Evolutionary conservation across 345 rosid species (phyloP).

Genomic region (Noccaea caerulescens): DNA sequence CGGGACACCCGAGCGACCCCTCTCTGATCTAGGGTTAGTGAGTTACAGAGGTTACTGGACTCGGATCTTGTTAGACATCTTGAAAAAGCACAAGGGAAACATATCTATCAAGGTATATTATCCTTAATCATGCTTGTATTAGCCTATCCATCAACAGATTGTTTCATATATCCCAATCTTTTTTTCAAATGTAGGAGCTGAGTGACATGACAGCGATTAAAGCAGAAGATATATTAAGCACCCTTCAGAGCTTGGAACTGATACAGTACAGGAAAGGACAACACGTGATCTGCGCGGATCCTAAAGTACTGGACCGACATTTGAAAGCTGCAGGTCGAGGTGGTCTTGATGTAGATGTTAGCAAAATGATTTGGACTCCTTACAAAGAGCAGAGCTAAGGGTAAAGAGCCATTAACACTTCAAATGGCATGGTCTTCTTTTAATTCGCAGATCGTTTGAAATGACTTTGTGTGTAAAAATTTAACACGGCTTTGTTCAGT

Average conservation of each 20-base stretch:
- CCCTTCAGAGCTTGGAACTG: slow-evolving; percentile 94
- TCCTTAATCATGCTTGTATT: background rate
- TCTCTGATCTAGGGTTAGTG: slow-evolving; percentile 91
- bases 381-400: slow-evolving; percentile 84
- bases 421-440: slow-evolving; percentile 25
- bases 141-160: background rate
- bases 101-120: slow-evolving; percentile 87
- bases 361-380: slow-evolving; percentile 99
- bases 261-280: slow-evolving; percentile 99
- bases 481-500: slow-evolving; percentile 25
- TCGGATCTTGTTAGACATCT: slow-evolving; percentile 86
- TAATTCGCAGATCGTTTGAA: slow-evolving; percentile 15
- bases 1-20: slow-evolving; percentile 98
- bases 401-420: slow-evolving; percentile 1
- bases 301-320: slow-evolving; percentile 95
- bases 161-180: slow-evolving; percentile 2
- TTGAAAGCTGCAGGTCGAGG: slow-evolving; percentile 98
- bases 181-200: slow-evolving; percentile 64
- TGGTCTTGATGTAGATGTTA: slow-evolving; percentile 93
- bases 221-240: slow-evolving; percentile 90
- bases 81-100: slow-evolving; percentile 98
- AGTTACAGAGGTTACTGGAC: slow-evolving; percentile 99
- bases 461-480: slow-evolving; percentile 32
- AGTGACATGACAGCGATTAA: slow-evolving; percentile 99
- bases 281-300: slow-evolving; percentile 97